Percentiles rank a stretch among this genome's conserved stretches.
These are phyloP conservation scores for Epicoccum sorghinum DNA, from an alignment of 2,329 filamentous ascomycete genomes.

Conservation along the genomic window DNA sequence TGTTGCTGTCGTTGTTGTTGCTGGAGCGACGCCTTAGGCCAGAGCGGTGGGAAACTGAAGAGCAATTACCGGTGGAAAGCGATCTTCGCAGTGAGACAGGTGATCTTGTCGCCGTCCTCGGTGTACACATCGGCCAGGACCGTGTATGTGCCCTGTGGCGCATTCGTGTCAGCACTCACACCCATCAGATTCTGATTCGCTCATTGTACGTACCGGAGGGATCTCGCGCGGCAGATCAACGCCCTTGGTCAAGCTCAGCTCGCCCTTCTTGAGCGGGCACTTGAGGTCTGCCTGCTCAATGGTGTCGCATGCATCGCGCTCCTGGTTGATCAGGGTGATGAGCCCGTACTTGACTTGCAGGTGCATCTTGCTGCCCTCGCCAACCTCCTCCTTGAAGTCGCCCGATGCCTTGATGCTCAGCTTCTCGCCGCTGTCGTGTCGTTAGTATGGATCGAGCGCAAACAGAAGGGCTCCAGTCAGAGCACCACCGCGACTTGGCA, in stretches of 20 bases:
- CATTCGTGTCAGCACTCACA: conserved; percentile 1
- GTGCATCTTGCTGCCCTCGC: conserved; percentile 79
- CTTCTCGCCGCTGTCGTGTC: conserved; percentile 67
- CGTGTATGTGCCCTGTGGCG: conserved; percentile 78
- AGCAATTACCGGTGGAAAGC: conserved; percentile 58
- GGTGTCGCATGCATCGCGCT: conserved; percentile 86
- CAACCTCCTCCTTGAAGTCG: conserved; percentile 73
- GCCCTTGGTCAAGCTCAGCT: conserved; percentile 74
- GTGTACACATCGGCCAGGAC: conserved; percentile 87
- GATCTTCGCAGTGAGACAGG: conserved; percentile 81
- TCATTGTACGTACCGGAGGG: conserved; percentile 72
- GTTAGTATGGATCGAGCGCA: neutral
- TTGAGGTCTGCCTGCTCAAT: conserved; percentile 84
- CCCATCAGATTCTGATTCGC: neutral
- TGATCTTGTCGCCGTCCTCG: conserved; percentile 74
- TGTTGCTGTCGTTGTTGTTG: conserved; percentile 2
- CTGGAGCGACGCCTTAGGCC: conserved; percentile 13
- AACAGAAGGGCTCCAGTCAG: too few relatives aligned
- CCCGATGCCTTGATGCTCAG: conserved; percentile 82
- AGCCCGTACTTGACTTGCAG: conserved; percentile 92
- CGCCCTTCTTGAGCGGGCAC: conserved; percentile 85
- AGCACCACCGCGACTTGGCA: too few relatives aligned
- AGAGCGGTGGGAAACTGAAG: conserved; percentile 1
- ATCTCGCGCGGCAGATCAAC: conserved; percentile 87
- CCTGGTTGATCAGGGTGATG: conserved; percentile 83